Percentiles rank a stretch among this genome's conserved stretches.
Evolutionary conservation across 2,329 filamentous ascomycete species (phyloP).

Genomic region (Boeremia lycopersici): DNA sequence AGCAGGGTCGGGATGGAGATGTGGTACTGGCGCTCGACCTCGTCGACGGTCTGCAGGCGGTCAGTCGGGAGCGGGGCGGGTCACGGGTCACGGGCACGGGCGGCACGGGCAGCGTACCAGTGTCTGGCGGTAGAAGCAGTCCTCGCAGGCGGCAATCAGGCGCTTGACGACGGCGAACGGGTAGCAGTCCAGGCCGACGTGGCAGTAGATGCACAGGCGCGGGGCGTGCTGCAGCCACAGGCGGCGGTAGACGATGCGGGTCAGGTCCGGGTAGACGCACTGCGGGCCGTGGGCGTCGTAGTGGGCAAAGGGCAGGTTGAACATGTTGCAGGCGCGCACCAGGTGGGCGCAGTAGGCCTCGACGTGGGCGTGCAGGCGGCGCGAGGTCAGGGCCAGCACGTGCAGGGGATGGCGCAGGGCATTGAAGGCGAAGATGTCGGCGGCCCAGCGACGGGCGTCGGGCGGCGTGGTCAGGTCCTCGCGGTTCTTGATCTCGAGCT

Average conservation of each 20-base stretch:
- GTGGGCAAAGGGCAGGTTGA: conserved; percentile 38
- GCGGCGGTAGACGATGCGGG: conserved; percentile 35
- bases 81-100: neutral
- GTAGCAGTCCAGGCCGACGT: conserved; percentile 29
- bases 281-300: conserved; percentile 26
- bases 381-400: conserved; percentile 33
- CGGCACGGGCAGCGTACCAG: conserved; percentile 25
- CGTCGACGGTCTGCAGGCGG: conserved; percentile 27
- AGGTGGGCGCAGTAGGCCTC: conserved; percentile 37
- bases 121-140: conserved; percentile 40
- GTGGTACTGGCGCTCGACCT: conserved; percentile 39
- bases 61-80: conserved; percentile 3
- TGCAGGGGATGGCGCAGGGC: conserved; percentile 35
- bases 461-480: conserved; percentile 29
- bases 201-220: conserved; percentile 37
- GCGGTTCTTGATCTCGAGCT: conserved; percentile 26
- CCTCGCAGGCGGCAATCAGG: conserved; percentile 29
- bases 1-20: conserved; percentile 24
- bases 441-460: conserved; percentile 35
- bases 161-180: conserved; percentile 28
- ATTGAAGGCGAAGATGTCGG: conserved; percentile 36
- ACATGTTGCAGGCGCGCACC: conserved; percentile 34
- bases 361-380: conserved; percentile 25
- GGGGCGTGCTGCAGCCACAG: conserved; percentile 42
- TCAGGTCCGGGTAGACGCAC: conserved; percentile 35